Base-by-base conservation (phyloP, 1,284 basidiomycete genomes). In the Athelia sp. region DNA sequence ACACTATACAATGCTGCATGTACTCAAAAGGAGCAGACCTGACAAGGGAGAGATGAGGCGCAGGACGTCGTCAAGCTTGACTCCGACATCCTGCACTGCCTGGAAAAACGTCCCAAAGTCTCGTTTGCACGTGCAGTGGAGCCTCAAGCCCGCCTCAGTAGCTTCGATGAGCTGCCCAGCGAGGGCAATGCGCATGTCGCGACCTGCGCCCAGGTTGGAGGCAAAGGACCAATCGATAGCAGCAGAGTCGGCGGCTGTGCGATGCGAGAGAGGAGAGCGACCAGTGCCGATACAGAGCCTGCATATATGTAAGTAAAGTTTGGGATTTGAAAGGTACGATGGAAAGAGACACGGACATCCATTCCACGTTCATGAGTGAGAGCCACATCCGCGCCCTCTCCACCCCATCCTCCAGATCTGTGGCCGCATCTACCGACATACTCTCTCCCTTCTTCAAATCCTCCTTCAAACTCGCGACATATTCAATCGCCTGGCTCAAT, bases 331-430 rank as follows among this genome's bases (percentile, higher is more conserved):
- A n/a, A n/a, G n/a, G n/a, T n/a, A n/a, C 6, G 26, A 35, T 15
- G 26, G 43, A n/a, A 49, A 9, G 24, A 8, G 35, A 31, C 32
- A 58, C 66, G 54, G 32, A 73, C 71, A 73, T 65, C 1, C 71
- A 65, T 54, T 74, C 72, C 14, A 65, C 59, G 10, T 59, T 64
- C 31, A 67, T 68, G 11, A 75, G 58, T 11, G 62, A 55, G 45
- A 69, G 55, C 72, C 72, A 75, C 73, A 74, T 55, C 45, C 70
- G 67, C 43, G 69, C 67, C 51, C 68, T 69, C 34, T 67, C 62
- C n/a, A 63, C 57, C 59, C 46, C 59, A 46, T 65, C 67, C 4
- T 51, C 43, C 3, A 72, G 55, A 43, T 62, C 60, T 9, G 52
- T 13, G 6, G 4, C 26, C 6, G 13, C 26, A 6, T 40, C 36